A percentile compares a stretch with the other conserved stretches of the same genome.
phyloP scores from a whole-genome alignment of 1,139 yeast genomes.

The Eremothecium coryli region DNA sequence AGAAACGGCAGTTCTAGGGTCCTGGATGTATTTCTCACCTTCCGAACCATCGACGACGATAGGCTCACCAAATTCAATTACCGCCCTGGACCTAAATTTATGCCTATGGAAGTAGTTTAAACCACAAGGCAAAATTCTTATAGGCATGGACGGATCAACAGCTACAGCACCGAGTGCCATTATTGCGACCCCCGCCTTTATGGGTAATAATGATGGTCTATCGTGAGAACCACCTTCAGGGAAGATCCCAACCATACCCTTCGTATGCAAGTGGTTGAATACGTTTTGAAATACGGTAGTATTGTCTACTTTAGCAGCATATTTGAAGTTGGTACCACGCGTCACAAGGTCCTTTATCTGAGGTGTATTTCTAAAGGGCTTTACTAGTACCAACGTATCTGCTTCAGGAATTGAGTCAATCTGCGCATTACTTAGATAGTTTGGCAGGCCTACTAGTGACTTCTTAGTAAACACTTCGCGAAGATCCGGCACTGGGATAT shows the following conservation, averaged over 20 bases:
- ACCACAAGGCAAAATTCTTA: constrained; percentile 65
- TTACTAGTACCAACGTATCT: constrained; percentile 40
- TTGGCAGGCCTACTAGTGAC: constrained; percentile 56
- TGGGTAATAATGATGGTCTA: constrained; percentile 60
- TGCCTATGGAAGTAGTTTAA: constrained; percentile 70
- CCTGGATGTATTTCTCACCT: constrained; percentile 45
- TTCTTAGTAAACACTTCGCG: constrained; percentile 40
- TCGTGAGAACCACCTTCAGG: constrained; percentile 76
- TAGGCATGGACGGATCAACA: constrained; percentile 44
- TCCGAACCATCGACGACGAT: constrained; percentile 43
- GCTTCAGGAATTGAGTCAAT: constrained; percentile 46
- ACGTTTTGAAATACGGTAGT: constrained; percentile 52
- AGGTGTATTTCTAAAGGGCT: constrained; percentile 37
- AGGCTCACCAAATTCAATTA: constrained; percentile 65
- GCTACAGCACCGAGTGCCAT: constrained; percentile 74
- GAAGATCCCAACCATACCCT: constrained; percentile 57
- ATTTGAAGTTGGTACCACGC: constrained; percentile 44
- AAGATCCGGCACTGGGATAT: constrained; percentile 8
- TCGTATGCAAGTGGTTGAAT: constrained; percentile 48
- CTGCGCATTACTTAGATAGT: constrained; percentile 49
- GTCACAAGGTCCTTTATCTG: constrained; percentile 35
- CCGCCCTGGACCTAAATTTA: constrained; percentile 69
- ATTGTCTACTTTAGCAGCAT: constrained; percentile 59
- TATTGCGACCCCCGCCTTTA: constrained; percentile 73
- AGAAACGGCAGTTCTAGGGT: constrained; percentile 51